Evolutionary conservation across 441 rosid species (phyloP).

Genomic region (Gossypium armourianum): DNA sequence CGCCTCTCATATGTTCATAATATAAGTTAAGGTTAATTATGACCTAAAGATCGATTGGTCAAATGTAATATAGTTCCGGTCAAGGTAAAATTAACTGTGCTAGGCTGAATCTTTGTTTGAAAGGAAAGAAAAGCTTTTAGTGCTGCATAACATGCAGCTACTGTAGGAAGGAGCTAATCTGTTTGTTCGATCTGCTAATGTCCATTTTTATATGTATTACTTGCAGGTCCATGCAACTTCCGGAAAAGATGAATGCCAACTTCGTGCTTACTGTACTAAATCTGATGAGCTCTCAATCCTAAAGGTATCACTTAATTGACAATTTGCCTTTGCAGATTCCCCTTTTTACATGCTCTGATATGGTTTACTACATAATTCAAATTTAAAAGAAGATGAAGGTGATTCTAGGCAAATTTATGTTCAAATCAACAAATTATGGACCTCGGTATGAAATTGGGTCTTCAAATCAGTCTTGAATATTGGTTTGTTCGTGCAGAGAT

Average conservation of each 20-base stretch:
- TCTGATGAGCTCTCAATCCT: conserved; percentile 30
- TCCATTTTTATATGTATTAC: conserved; percentile 2
- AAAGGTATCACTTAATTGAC: conserved; percentile 23
- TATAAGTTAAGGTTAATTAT: neutral
- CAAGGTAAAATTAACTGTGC: neutral
- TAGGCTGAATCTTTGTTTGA: neutral
- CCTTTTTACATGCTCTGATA: neutral
- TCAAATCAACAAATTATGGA: neutral
- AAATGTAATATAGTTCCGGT: neutral
- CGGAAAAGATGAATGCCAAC: conserved; percentile 17
- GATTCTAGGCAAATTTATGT: neutral
- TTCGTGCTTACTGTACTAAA: conserved; percentile 20
- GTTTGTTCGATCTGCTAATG: neutral
- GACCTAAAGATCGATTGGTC: neutral
- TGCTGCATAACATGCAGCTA: neutral
- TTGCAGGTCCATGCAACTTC: conserved; percentile 24
- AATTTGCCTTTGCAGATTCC: neutral
- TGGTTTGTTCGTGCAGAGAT: conserved; percentile 31
- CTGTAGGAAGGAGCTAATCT: neutral
- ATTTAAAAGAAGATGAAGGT: neutral
- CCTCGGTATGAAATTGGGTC: neutral
- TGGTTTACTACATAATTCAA: neutral
- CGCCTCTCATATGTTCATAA: neutral
- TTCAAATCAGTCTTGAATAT: neutral
- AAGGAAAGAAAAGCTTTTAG: neutral